These are phyloP conservation scores for Diplodia corticola DNA, from an alignment of 2,329 filamentous ascomycete species.

Conservation along the genomic window DNA sequence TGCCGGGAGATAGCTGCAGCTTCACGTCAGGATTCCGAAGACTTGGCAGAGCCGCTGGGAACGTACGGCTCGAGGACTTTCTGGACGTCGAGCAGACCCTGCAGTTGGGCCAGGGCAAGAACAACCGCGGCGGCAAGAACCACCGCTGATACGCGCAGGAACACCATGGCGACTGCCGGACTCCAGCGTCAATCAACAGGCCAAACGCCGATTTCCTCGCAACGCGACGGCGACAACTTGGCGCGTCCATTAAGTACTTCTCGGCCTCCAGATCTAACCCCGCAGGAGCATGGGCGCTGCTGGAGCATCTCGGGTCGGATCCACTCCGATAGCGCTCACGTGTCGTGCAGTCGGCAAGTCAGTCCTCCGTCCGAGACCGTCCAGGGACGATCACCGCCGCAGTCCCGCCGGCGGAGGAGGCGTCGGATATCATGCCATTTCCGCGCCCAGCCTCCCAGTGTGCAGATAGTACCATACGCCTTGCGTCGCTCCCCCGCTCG, in stretches of 20 bases:
- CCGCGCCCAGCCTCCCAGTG: background rate
- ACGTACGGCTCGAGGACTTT: conserved; percentile 21
- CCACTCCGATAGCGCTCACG: conserved; percentile 14
- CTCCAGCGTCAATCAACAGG: background rate
- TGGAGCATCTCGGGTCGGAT: conserved; percentile 12
- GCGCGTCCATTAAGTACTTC: conserved; percentile 10
- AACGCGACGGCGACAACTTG: background rate
- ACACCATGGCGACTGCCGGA: conserved; percentile 6
- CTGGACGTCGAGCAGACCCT: conserved; percentile 15
- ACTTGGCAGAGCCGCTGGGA: background rate
- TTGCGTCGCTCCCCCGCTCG: conserved; percentile 8
- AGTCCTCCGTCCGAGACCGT: conserved; percentile 6
- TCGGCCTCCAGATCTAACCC: background rate
- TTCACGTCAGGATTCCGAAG: background rate
- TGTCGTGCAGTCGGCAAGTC: conserved; percentile 10
- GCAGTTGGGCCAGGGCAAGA: conserved; percentile 15
- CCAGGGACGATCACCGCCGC: conserved; percentile 8
- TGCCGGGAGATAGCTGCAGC: conserved; percentile 7
- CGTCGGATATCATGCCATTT: conserved; percentile 2
- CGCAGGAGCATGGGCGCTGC: background rate
- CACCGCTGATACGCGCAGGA: conserved; percentile 13
- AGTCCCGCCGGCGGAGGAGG: background rate
- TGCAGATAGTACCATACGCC: background rate
- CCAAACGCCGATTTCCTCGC: background rate
- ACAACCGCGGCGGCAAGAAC: conserved; percentile 16